Conservation (phyloP, 768 basidiomycete genomes). For the Leucocoprinus birnbaumii region DNA sequence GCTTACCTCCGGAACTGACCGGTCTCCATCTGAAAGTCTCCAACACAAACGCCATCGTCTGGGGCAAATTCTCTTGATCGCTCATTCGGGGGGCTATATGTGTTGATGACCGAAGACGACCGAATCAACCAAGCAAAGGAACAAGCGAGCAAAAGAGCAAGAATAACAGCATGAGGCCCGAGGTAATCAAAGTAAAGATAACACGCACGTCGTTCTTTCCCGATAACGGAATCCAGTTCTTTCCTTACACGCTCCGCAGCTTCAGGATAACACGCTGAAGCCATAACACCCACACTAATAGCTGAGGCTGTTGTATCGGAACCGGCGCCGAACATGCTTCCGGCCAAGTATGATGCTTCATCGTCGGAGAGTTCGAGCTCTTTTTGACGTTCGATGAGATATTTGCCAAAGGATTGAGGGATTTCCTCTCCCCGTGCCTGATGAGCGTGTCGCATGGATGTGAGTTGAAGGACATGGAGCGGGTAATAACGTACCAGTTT, state of each 20-base stretch:
- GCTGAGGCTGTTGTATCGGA: conserved; percentile 64
- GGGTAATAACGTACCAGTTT: conserved; percentile 39
- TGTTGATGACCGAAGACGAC: background rate
- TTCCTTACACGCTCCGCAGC: conserved; percentile 49
- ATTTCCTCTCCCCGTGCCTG: conserved; percentile 32
- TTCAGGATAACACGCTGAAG: conserved; percentile 52
- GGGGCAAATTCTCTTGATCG: conserved; percentile 39
- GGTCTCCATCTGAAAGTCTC: conserved; percentile 52
- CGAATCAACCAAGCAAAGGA: background rate
- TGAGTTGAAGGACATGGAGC: background rate
- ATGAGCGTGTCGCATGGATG: background rate
- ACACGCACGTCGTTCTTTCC: conserved; percentile 36
- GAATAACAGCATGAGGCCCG: no score
- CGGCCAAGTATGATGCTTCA: conserved; percentile 62
- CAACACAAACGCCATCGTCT: conserved; percentile 46
- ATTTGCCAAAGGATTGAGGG: conserved; percentile 50
- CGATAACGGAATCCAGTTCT: conserved; percentile 52
- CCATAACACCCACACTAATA: conserved; percentile 54
- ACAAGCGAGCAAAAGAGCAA: background rate
- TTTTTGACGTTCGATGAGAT: conserved; percentile 52
- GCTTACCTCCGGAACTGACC: conserved; percentile 42
- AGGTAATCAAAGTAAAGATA: background rate
- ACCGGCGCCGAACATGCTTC: conserved; percentile 65
- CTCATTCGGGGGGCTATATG: conserved; percentile 32
- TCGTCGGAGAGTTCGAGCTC: conserved; percentile 52